Conservation (phyloP, 1,139 yeast genomes). For the Saccharomyces hybrid region DNA sequence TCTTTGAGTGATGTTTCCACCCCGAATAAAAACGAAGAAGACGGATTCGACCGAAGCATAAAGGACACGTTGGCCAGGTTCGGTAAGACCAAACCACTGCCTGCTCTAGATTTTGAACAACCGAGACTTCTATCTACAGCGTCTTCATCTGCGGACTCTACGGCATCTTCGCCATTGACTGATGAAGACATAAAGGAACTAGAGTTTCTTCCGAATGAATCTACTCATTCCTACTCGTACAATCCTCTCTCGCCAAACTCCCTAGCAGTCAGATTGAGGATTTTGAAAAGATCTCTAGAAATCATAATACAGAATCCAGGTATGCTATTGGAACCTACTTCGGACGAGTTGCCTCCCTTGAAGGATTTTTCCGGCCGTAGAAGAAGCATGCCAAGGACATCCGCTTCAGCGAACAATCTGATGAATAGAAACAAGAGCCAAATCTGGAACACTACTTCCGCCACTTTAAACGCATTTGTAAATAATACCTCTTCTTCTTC, state of each 20-base stretch:
- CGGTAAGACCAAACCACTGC: neutral
- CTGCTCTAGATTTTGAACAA: neutral
- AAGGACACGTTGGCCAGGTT: neutral
- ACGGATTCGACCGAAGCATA: neutral
- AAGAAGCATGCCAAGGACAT: conserved; percentile 1
- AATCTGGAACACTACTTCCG: conserved; percentile 47
- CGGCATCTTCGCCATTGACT: conserved; percentile 11
- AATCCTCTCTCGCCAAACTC: conserved; percentile 79
- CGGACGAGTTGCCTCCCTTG: conserved; percentile 3
- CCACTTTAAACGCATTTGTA: conserved; percentile 55
- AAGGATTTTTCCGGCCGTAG: neutral
- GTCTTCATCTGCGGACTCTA: conserved; percentile 5
- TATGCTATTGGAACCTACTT: conserved; percentile 12
- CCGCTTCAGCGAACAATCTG: conserved; percentile 5
- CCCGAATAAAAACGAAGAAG: neutral
- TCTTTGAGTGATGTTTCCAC: neutral
- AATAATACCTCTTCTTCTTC: conserved; percentile 4
- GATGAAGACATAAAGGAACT: conserved; percentile 32
- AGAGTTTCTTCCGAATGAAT: conserved; percentile 62
- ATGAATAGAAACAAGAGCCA: conserved; percentile 6
- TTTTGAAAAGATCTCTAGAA: conserved; percentile 67
- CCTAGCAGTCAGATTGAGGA: conserved; percentile 65
- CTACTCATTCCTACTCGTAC: conserved; percentile 79
- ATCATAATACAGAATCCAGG: conserved; percentile 36
- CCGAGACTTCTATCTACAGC: neutral